Evolutionary conservation across 1,284 basidiomycete genomes (phyloP), one percentile per base, ranked within the genome.

Genomic region (Cryptococcus sp.): DNA sequence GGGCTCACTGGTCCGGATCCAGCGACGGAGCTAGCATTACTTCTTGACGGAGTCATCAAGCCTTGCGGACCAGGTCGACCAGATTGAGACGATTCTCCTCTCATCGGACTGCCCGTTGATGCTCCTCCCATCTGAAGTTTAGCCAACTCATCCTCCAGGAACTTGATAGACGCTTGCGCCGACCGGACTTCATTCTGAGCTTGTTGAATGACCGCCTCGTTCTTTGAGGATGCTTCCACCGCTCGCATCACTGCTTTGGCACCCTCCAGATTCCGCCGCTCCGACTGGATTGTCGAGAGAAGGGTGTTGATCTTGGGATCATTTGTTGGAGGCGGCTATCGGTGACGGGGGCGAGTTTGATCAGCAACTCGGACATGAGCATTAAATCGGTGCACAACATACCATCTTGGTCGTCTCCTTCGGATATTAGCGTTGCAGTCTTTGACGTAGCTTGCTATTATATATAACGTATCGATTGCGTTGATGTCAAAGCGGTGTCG

Each of bases 201-300:
- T 58, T 77, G 75, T 55, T 77, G 75, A 45, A 79, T 79, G 54
- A 78, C 77, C 3, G 72, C 70, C 63, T 78, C 76, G 51, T 79
- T 79, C 37, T 70, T 66, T 4, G 73, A 75, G 3, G 76, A 78
- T 0, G 74, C 75, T 63, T 79, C 76, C 19, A 77, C 67, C 1
- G 77, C 76, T 23, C 77, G 68, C 61, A 78, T 76, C 47, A 77
- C 74, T 3, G 77, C 77, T 54, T 76, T 76, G 50, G 77, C 77
- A 34, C 77, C 77, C 62, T 77, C 75, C 38, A 79, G 65, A 59
- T 79, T 79, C 20, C 75, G 69, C 23, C 70, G 64, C 62, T 79
- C 77, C 13, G 72, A 73, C 48, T 69, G 68, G 50, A 79, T 72
- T 16, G 74, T 77, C 54, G 67, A 61, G 44, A 77, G 67, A 29